phyloP scores from a whole-genome alignment of 495 filamentous ascomycete genomes.

The Extremus antarcticus region DNA sequence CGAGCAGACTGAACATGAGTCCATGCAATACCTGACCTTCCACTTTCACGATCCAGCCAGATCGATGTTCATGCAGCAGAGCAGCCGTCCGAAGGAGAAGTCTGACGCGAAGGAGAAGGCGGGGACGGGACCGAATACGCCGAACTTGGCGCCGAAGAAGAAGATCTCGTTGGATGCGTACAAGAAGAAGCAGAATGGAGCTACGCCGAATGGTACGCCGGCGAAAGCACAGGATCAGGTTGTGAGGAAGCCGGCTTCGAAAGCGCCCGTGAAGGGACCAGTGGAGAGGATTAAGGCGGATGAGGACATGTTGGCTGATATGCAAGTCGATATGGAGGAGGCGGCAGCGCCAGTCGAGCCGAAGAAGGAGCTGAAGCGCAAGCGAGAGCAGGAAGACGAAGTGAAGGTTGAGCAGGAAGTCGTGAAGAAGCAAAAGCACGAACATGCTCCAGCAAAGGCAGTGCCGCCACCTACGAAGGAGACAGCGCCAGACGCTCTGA shows the following conservation, averaged over 20 bases:
- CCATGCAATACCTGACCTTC: constrained; percentile 16
- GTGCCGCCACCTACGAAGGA: neutral
- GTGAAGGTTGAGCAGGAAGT: neutral
- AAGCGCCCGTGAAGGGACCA: constrained; percentile 11
- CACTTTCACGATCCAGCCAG: constrained; percentile 17
- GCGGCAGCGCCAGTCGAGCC: neutral
- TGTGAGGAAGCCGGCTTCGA: neutral
- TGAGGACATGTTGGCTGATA: constrained; percentile 15
- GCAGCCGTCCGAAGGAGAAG: constrained; percentile 2
- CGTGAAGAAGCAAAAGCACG: neutral
- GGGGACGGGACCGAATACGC: constrained; percentile 5
- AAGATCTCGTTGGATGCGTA: constrained; percentile 17
- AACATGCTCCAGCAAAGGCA: neutral
- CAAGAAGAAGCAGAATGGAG: constrained; percentile 16
- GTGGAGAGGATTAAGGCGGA: constrained; percentile 15
- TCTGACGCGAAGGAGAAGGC: neutral
- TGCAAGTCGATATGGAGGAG: neutral
- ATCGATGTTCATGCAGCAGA: constrained; percentile 11
- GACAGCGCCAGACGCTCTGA: neutral
- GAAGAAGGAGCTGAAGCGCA: constrained; percentile 10
- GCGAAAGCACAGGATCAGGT: neutral
- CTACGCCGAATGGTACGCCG: neutral
- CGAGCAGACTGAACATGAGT: constrained; percentile 4
- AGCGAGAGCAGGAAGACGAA: neutral
- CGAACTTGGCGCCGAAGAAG: constrained; percentile 16